Conservation (phyloP, 495 filamentous ascomycete species). For the Oleoguttula mirabilis region DNA sequence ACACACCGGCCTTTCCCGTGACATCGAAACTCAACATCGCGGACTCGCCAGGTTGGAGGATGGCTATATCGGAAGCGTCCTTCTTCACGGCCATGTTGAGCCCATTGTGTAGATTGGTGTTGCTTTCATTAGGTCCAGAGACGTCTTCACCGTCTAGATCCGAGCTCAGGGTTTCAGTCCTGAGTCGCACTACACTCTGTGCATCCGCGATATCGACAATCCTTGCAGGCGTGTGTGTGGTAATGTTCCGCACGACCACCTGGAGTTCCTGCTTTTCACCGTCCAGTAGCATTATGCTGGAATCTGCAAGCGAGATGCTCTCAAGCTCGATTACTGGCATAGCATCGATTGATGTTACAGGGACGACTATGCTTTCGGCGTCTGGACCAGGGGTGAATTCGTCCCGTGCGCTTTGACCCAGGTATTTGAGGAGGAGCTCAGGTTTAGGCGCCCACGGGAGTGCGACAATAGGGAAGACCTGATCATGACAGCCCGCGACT, state of each 20-base stretch:
- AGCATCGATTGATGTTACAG: slow-evolving; percentile 57
- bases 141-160: slow-evolving; percentile 34
- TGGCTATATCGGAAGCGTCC: slow-evolving; percentile 45
- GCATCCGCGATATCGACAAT: slow-evolving; percentile 3
- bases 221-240: not conserved
- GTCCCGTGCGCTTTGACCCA: not conserved
- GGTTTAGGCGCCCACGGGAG: slow-evolving; percentile 60
- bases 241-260: slow-evolving; percentile 2
- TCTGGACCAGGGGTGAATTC: not conserved
- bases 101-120: not conserved
- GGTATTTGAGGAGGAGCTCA: slow-evolving; percentile 58
- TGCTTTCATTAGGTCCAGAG: not conserved
- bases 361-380: slow-evolving; percentile 25
- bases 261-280: slow-evolving; percentile 1
- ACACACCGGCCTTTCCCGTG: slow-evolving; percentile 71
- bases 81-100: slow-evolving; percentile 34
- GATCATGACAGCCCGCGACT: slow-evolving; percentile 66
- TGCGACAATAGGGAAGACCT: slow-evolving; percentile 71
- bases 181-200: slow-evolving; percentile 55
- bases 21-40: slow-evolving; percentile 50
- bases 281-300: slow-evolving; percentile 55
- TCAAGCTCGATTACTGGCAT: slow-evolving; percentile 69
- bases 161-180: slow-evolving; percentile 79
- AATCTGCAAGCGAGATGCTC: slow-evolving; percentile 66
- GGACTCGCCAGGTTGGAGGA: not conserved